Evolutionary conservation across 2,329 filamentous ascomycete species (phyloP), one percentile per base, ranked within the genome.

Genomic region (Aspergillus niger): DNA sequence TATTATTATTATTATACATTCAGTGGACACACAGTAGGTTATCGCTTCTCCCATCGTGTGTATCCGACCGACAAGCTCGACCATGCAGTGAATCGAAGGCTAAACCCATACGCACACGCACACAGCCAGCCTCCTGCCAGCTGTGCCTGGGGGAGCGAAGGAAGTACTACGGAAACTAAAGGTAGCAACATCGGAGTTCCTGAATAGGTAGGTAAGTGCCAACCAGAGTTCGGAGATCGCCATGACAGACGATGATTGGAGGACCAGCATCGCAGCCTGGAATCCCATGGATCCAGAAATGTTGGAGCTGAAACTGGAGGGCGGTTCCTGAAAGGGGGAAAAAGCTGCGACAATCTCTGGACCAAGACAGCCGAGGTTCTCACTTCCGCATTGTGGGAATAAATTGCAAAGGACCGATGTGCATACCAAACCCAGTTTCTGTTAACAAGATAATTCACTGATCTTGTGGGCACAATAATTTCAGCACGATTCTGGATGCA

Each of bases 291-390:
- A 26, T 26, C 36, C 53, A 28, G 17, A 24, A 24, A n/a, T 47
- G 26, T 15, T 55, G 15, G 39, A 55, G 26, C 53, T 55, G 53
- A 36, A 44, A 55, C 53, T 44, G 39, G 53, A 43, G 20, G 30
- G 13, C 44, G 53, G 53, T 44, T 55, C 41, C 53, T 55, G 41
- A 55, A 55, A 44, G 44, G 53, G 53, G 53, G 53, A 55, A 55
- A 30, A 55, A 26, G 53, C 24, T 55, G 53, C 53, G 53, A 47
- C 32, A 36, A 41, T 43, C 41, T 43, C 15, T 41, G 52, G 52
- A 55, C 24, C n/a, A 43, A 20, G 17, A 39, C 52, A 32, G n/a
- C 52, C 52, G 52, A 55, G 52, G 52, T 44, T 38, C 52, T 17
- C 36, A 36, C 26, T 44, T 28, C 24, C 7, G 30, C 26, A 28